Conservation (phyloP, 1,284 basidiomycete species). For the Ustilago curta region DNA sequence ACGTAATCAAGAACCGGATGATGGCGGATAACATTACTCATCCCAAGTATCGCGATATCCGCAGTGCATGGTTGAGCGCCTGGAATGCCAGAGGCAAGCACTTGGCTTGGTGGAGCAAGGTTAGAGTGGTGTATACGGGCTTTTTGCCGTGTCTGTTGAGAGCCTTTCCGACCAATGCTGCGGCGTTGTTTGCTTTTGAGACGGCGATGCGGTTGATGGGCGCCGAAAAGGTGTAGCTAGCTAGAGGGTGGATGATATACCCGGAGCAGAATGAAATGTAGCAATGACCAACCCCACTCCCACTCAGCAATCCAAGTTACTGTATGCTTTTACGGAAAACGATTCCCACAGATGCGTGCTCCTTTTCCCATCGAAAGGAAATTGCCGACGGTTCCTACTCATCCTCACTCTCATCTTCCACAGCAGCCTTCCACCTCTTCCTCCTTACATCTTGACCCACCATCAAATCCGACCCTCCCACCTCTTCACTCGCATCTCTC, state of each 20-base stretch:
- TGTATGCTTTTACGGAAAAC: no score
- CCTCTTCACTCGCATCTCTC: constrained; percentile 7
- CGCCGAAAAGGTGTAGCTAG: constrained; percentile 48
- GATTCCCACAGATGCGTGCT: no score
- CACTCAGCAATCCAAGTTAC: neutral
- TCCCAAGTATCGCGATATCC: constrained; percentile 61
- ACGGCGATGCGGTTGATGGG: constrained; percentile 64
- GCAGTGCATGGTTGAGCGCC: constrained; percentile 32
- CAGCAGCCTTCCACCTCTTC: constrained; percentile 38
- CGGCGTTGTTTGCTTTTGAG: constrained; percentile 64
- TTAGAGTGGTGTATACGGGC: constrained; percentile 58
- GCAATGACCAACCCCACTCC: neutral
- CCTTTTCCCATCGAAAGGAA: no score
- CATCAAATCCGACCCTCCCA: constrained; percentile 14
- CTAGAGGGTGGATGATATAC: no score
- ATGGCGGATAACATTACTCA: constrained; percentile 74
- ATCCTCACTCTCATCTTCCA: constrained; percentile 34
- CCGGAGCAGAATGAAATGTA: neutral
- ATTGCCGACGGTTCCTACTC: no score
- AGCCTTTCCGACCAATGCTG: constrained; percentile 67
- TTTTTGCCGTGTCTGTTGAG: constrained; percentile 60
- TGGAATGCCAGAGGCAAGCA: constrained; percentile 51
- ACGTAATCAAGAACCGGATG: constrained; percentile 76
- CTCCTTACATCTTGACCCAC: constrained; percentile 36
- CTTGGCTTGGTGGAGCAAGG: constrained; percentile 11